Base-by-base conservation (phyloP, 129 eudicot genomes). In the Rutidosis leptorrhynchoides region DNA sequence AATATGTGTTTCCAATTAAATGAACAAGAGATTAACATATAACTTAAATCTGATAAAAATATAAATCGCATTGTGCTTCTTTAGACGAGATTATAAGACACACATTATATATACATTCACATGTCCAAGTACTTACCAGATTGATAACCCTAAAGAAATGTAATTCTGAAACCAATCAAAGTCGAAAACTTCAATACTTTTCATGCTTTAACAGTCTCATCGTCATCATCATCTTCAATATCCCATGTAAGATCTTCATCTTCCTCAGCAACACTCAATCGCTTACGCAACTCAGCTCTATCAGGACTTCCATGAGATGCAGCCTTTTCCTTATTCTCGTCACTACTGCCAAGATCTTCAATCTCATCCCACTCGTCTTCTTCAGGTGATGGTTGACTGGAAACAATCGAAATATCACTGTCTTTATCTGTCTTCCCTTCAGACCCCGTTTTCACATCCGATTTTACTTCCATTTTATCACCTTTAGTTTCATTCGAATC, bases 281-380 rank as follows among this genome's bases (percentile, higher is more conserved):
- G 70, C 70, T 85, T 87, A 0, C 69, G 77, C 85, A 87, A 60
- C 67, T 80, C 95, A 40, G 74, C 77, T 58, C 59, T 79, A 64
- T 67, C 63, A 1, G 88, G 77, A 60, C 88, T 77, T 29, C 72
- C 75, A 77, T 72, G 66, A n/a, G 67, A 56, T 14, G 53, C 76
- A 48, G 32, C 77, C 75, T 83, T 89, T 29, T 45, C 82, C 77
- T 83, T 89, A 23, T 33, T 72, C 64, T 85, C 96, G 58, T 83
- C 93, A 32, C 68, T 64, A 62, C 84, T 82, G n/a, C 85, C 90
- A 42, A 82, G 65, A 80, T 90, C 89, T 64, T 90, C 97, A 78
- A 90, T 84, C 74, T 90, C 95, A 76, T 90, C 97, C 97, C 97
- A 90, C 27, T 85, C 89, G 29, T 83, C 96, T 74, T 84, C 95